Evolutionary conservation across 2,329 filamentous ascomycete genomes (phyloP), one percentile per base, ranked within the genome.

Genomic region (Penicillium sp.): DNA sequence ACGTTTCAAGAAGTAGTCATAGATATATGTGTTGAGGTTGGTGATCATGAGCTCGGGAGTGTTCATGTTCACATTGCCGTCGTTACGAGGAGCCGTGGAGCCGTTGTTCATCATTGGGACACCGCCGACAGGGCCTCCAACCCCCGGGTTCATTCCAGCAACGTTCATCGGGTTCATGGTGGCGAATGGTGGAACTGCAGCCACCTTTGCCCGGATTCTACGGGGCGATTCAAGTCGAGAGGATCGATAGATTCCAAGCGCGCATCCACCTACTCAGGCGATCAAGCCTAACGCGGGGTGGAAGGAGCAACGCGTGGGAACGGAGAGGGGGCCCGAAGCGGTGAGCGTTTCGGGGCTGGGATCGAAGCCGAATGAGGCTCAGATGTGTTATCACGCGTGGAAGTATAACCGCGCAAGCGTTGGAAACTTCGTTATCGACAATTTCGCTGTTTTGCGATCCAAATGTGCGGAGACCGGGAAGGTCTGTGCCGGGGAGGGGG

Each of bases 1-100:
- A 71, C 90, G 88, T 66, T 89, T 90, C 61, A 96, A 79, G 60
- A 97, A 93, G 69, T 86, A 86, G 70, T 86, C 83, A 73, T 86
- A 87, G 61, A 87, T 86, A 72, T 84, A 85, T 46, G 83, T 85
- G 71, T 86, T 85, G 54, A 86, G 75, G 49, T 71, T 73, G 58
- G 64, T 69, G 60, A 72, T 70, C 64, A 73, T 68, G 28, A 56
- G 58, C 45, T 74, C 70, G 44, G 70, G 66, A 39, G 63, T 68
- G 54, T 66, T 68, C 61, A 74, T 72, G 55, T 72, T 73, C 61
- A 74, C 72, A 54, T 72, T 72, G 49, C 63, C 62, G 55, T 75
- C 69, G 49, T 71, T 70, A 65, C 75, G 66, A 66, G 76, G 71
- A 64, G 75, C 73, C 36, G 71, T 65, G 52, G 73, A 74, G 60